phyloP scores from a whole-genome alignment of 179 eudicot genomes.

The Beta macrorhiza region DNA sequence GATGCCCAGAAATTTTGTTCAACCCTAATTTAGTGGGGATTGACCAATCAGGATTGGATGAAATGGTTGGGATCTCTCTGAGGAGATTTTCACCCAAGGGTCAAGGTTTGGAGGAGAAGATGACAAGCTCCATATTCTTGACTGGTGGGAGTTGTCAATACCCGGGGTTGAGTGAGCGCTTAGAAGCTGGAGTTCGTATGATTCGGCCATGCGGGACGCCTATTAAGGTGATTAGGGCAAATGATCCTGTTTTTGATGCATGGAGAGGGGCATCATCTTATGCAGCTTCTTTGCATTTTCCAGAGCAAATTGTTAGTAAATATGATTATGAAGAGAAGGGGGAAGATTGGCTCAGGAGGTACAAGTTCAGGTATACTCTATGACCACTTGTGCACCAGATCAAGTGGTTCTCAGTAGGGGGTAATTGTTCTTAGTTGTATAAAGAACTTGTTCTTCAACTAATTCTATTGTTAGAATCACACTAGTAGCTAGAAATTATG shows the following conservation, averaged over 20 bases:
- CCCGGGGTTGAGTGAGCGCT: constrained; percentile 77
- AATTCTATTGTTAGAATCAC: constrained; percentile 2
- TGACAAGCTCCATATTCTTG: constrained; percentile 74
- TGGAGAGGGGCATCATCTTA: constrained; percentile 93
- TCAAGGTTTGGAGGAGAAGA: constrained; percentile 50
- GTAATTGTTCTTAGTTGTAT: constrained; percentile 11
- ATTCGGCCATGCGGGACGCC: constrained; percentile 81
- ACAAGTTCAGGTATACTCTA: constrained; percentile 55
- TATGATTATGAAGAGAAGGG: constrained; percentile 90
- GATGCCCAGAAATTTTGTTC: constrained; percentile 90
- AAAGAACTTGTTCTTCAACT: background rate
- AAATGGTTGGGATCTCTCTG: constrained; percentile 76
- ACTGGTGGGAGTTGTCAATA: constrained; percentile 81
- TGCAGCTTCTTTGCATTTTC: constrained; percentile 65
- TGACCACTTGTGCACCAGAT: constrained; percentile 10
- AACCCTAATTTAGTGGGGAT: constrained; percentile 77
- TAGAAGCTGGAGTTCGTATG: constrained; percentile 85
- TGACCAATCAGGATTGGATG: constrained; percentile 91
- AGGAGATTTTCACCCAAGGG: constrained; percentile 55
- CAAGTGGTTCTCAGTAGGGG: constrained; percentile 3
- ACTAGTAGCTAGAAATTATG: constrained; percentile 13
- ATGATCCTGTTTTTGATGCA: constrained; percentile 75
- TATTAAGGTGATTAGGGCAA: constrained; percentile 58
- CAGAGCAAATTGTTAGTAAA: constrained; percentile 55
- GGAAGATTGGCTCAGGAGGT: constrained; percentile 77